Conservation (phyloP, 1,284 basidiomycete species). For the Malassezia brasiliensis region DNA sequence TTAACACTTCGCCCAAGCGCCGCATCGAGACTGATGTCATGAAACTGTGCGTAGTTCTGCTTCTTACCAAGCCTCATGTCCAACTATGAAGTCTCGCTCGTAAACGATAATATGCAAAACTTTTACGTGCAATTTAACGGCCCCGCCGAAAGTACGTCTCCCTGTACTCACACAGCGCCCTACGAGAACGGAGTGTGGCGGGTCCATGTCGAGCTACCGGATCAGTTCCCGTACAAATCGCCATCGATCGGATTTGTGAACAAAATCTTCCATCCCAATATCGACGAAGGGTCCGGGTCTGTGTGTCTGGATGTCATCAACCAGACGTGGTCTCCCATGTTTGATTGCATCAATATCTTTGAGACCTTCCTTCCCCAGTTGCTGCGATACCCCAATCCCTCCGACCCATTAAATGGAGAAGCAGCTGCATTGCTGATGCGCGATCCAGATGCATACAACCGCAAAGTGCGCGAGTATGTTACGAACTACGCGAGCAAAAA, state of each 20-base stretch:
- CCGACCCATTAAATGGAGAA: constrained; percentile 93
- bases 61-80: constrained; percentile 36
- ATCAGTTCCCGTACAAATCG: constrained; percentile 97
- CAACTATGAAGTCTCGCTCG: constrained; percentile 70
- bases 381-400: constrained; percentile 91
- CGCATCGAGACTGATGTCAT: constrained; percentile 98
- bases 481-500: constrained; percentile 30
- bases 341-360: constrained; percentile 97
- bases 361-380: constrained; percentile 96
- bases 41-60: constrained; percentile 67
- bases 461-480: constrained; percentile 38
- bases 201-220: constrained; percentile 97
- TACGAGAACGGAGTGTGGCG: constrained; percentile 96
- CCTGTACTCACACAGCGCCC: constrained; percentile 58
- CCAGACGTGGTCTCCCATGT: constrained; percentile 37
- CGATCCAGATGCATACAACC: constrained; percentile 64
- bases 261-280: constrained; percentile 99
- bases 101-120: constrained; percentile 98
- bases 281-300: constrained; percentile 66
- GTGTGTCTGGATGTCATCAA: constrained; percentile 44
- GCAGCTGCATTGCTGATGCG: constrained; percentile 93
- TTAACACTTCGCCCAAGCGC: constrained; percentile 64
- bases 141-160: constrained; percentile 74
- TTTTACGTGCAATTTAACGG: constrained; percentile 95
- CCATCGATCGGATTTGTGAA: constrained; percentile 99